Evolutionary conservation across 192 early-diverging fungal species (phyloP).

Genomic region (Oehlia diaphana): DNA sequence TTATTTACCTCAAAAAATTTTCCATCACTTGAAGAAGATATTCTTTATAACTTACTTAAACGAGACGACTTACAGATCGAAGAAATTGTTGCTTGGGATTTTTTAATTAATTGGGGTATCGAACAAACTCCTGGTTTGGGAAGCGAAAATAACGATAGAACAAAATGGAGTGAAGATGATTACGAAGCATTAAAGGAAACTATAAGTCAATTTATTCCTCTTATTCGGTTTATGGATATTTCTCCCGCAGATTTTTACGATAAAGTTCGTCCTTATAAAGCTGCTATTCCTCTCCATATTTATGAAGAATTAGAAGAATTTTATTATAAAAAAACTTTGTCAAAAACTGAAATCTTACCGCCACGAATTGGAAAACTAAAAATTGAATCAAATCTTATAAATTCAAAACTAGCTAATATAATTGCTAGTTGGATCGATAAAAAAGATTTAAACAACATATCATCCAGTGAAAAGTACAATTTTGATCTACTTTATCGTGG

Average conservation of each 20-base stretch:
- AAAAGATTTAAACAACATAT: background rate
- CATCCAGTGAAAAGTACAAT: background rate
- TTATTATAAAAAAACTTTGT: background rate
- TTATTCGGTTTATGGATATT: background rate
- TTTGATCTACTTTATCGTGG: constrained; percentile 12
- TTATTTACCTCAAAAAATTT: background rate
- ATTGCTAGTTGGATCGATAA: constrained; percentile 3
- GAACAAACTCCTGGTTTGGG: background rate
- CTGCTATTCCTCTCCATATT: background rate
- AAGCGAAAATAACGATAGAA: background rate
- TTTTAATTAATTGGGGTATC: constrained; percentile 19
- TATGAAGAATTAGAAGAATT: background rate
- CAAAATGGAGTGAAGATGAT: no score
- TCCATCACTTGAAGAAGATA: no score
- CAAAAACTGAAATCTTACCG: background rate
- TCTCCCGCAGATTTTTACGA: no score
- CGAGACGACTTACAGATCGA: background rate
- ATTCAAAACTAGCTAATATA: background rate
- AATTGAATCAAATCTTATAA: background rate
- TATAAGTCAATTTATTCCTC: background rate
- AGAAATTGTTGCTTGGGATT: constrained; percentile 18
- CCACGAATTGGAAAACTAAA: no score
- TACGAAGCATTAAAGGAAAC: background rate
- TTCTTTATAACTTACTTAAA: no score
- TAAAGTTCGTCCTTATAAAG: background rate